Evolutionary conservation across 192 early-diverging fungal genomes (phyloP), one percentile per base, ranked within the genome.

Genomic region (Coemansia sp.): DNA sequence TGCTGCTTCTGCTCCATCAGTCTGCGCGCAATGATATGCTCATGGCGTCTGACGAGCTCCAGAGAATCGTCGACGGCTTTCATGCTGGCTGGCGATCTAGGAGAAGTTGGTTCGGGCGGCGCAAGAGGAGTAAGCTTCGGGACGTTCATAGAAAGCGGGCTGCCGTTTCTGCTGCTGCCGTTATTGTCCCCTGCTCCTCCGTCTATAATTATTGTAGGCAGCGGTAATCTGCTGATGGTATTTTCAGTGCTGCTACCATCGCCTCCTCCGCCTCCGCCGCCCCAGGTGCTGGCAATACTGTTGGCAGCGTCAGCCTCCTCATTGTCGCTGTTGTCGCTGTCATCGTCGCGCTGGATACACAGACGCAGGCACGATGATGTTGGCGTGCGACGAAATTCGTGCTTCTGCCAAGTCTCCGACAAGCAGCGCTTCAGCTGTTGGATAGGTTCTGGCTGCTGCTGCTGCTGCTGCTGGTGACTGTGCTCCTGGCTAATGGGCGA

Each of bases 251-350:
- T 54, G 52, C 52, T 18, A 8, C 16, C 6, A 5, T 18, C 48
- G 48, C n/a, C n/a, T n/a, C 32, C 32, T 32, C 32, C 32, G 18
- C n/a, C n/a, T n/a, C 32, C 32, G 1, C 32, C 32, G 32, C 32
- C 32, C 32, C 32, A 32, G 32, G 32, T 32, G 32, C 32, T 32
- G 32, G 32, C 32, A 32, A 32, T 32, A 32, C 32, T 32, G 76
- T 79, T 5, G 76, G 76, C 60, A 69, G 64, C 5, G 76, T 52
- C 61, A 70, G 61, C 50, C 12, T 47, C 49, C 54, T 32, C 63
- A 41, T 54, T 39, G 0, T 56, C 56, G 26, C 56, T 56, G 56
- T 9, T 10, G n/a, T 59, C 57, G 57, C 57, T 59, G 15, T 39
- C 57, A n/a, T 41, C 39, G 56, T 26, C 32, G 7, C 57, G 57